These are phyloP conservation scores for Paramecium sonneborni DNA, from an alignment of 73 alveolate genomes.

Conservation along the genomic window DNA sequence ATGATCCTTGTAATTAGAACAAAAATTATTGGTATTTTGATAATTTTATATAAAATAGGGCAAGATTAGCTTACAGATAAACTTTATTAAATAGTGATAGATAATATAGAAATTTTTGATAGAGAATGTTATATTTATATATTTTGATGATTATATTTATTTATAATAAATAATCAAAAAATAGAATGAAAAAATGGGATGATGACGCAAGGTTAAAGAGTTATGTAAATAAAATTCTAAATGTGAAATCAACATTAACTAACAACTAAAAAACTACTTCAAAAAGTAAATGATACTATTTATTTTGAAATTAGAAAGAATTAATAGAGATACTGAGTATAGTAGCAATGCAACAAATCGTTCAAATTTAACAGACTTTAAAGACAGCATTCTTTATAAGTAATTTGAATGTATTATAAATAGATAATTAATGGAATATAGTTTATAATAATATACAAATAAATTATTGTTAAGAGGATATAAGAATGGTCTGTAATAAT, in stretches of 20 bases:
- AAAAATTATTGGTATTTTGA: not conserved
- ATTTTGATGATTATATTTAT: not conserved
- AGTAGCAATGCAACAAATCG: slow-evolving; percentile 3
- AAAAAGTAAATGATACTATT: not conserved
- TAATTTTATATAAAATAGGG: not conserved
- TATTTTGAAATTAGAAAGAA: not conserved
- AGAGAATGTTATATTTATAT: not conserved
- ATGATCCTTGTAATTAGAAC: not conserved
- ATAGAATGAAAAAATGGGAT: slow-evolving; percentile 49
- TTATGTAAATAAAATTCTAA: not conserved
- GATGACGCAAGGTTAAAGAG: not conserved
- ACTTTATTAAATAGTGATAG: not conserved
- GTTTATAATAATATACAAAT: slow-evolving; percentile 27
- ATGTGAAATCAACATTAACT: not conserved
- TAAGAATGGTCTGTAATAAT: not conserved
- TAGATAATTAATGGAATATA: not conserved
- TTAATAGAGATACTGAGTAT: slow-evolving; percentile 19
- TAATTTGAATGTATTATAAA: not conserved
- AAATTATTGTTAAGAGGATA: slow-evolving; percentile 49
- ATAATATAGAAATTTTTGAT: not conserved
- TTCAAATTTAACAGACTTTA: not conserved
- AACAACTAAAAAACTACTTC: not conserved
- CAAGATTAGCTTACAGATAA: not conserved
- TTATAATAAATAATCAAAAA: not conserved
- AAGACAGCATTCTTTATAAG: not conserved